Evolutionary conservation across 2,329 filamentous ascomycete species (phyloP).

Genomic region (Akanthomyces muscarius): DNA sequence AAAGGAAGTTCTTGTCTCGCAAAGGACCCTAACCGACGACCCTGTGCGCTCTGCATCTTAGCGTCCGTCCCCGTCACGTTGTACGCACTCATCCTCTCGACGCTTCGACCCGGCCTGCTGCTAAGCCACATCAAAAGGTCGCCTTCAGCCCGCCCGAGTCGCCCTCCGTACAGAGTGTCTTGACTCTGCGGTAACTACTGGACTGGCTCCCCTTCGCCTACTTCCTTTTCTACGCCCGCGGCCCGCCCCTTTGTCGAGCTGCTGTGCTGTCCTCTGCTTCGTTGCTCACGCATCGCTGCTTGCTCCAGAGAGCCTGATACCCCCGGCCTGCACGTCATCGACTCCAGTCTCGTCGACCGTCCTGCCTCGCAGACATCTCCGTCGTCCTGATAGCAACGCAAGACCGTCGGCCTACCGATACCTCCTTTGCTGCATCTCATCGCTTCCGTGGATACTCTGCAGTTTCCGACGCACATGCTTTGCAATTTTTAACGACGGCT

Average conservation of each 20-base stretch:
- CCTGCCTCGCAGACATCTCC: background rate
- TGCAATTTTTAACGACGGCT: conserved; percentile 9
- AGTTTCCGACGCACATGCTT: background rate
- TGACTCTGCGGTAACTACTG: background rate
- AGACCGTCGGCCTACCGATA: background rate
- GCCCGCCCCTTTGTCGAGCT: conserved; percentile 8
- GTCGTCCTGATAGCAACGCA: background rate
- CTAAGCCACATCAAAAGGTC: background rate
- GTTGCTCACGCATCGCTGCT: conserved; percentile 6
- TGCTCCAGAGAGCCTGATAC: background rate
- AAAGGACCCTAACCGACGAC: background rate
- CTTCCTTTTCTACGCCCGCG: background rate
- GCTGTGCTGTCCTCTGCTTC: background rate
- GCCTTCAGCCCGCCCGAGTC: conserved; percentile 1
- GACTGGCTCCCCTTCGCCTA: background rate
- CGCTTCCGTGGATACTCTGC: background rate
- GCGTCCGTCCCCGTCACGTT: background rate
- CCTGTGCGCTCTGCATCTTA: background rate
- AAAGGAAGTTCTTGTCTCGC: background rate
- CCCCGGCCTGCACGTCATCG: background rate
- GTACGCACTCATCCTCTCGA: background rate
- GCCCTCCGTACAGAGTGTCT: background rate
- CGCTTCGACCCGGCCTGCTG: background rate
- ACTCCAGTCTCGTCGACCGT: background rate
- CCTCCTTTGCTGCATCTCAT: background rate